phyloP scores from a whole-genome alignment of 1,139 yeast species.

The Geotrichum cucujoidarum region DNA sequence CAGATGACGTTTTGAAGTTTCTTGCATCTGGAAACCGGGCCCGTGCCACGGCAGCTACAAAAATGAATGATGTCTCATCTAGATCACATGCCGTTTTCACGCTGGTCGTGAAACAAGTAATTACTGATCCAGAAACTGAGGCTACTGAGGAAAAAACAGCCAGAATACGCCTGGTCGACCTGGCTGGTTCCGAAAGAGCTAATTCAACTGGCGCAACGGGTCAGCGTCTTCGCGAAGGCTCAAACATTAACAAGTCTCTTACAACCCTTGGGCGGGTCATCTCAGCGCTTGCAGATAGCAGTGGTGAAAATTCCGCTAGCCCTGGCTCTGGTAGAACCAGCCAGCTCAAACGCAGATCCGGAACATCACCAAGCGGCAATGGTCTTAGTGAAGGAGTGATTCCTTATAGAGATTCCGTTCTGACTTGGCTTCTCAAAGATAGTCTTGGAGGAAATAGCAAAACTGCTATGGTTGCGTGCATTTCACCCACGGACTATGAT shows the following conservation, averaged over 20 bases:
- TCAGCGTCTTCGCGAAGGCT: constrained; percentile 65
- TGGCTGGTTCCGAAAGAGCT: constrained; percentile 78
- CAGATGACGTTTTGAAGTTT: constrained; percentile 43
- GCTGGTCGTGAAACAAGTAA: constrained; percentile 54
- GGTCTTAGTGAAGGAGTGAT: constrained; percentile 38
- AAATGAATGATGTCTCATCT: constrained; percentile 64
- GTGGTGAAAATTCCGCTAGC: constrained; percentile 19
- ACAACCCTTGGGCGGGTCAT: constrained; percentile 75
- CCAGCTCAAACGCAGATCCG: constrained; percentile 13
- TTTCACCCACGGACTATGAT: constrained; percentile 70
- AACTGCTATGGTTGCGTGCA: constrained; percentile 70
- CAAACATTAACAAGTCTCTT: constrained; percentile 66
- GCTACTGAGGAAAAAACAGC: constrained; percentile 58
- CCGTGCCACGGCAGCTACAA: constrained; percentile 65
- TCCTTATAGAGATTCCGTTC: constrained; percentile 68
- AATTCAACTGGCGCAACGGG: constrained; percentile 60
- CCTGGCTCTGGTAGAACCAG: background rate
- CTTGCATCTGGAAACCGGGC: constrained; percentile 47
- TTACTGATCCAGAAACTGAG: constrained; percentile 40
- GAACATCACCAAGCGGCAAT: constrained; percentile 18
- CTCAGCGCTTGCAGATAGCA: constrained; percentile 48
- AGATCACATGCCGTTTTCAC: constrained; percentile 77
- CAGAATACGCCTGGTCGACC: constrained; percentile 63
- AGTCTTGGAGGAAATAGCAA: constrained; percentile 70
- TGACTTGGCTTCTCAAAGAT: constrained; percentile 70